Conservation (phyloP, 768 basidiomycete genomes). For the Suillus paluster region DNA sequence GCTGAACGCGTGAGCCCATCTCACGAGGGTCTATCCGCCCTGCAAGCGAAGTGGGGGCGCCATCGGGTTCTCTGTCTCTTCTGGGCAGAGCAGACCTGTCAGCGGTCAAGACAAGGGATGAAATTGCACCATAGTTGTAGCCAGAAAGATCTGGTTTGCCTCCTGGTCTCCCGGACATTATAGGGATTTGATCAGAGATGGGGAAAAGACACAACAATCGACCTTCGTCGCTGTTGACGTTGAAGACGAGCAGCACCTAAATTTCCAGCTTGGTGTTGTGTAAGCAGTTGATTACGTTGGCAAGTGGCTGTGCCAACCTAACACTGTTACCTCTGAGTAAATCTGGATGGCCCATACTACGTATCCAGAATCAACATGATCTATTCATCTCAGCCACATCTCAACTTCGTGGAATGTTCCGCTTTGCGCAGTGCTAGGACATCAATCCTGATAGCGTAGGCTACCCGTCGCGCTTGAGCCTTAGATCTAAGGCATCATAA, state of each 20-base stretch:
- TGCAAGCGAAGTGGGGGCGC: constrained; percentile 89
- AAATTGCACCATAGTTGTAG: constrained; percentile 97
- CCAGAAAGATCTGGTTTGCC: constrained; percentile 82
- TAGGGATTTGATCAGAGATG: neutral
- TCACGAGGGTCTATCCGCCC: constrained; percentile 88
- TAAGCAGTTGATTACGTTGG: neutral
- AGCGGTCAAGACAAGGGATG: constrained; percentile 93
- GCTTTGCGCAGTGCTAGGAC: no score
- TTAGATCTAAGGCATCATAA: no score
- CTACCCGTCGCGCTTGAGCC: no score
- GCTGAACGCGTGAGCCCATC: constrained; percentile 91
- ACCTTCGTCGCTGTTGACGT: constrained; percentile 4
- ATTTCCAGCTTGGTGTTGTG: constrained; percentile 1
- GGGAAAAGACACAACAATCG: constrained; percentile 1
- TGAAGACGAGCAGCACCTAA: constrained; percentile 3
- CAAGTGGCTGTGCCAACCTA: neutral
- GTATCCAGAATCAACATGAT: no score
- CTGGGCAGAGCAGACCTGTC: constrained; percentile 80
- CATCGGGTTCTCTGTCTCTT: constrained; percentile 95
- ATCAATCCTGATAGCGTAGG: no score
- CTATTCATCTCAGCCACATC: no score
- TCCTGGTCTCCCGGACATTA: constrained; percentile 45
- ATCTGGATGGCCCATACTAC: no score
- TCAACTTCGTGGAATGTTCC: no score
- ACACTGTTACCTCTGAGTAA: no score